A percentile compares a stretch with the other conserved stretches of the same genome.
These are phyloP conservation scores for Pseudocercospora vitis DNA, from an alignment of 2,329 filamentous ascomycete genomes.

Conservation along the genomic window DNA sequence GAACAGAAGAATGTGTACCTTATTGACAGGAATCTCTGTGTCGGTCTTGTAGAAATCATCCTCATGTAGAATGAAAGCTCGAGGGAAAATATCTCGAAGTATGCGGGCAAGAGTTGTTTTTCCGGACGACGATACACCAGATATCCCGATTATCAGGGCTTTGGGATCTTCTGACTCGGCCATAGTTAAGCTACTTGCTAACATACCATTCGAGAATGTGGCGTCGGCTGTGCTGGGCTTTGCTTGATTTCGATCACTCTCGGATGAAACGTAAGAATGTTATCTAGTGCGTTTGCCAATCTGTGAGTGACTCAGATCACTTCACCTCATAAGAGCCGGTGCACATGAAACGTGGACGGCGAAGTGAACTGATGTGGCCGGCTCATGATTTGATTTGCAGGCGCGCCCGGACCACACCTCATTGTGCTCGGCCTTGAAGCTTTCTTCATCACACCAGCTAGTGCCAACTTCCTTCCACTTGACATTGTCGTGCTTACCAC, in stretches of 20 bases:
- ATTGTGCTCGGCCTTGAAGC: background rate
- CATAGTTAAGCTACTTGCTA: too few species aligned
- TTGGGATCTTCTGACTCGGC: constrained; percentile 22
- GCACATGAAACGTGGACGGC: background rate
- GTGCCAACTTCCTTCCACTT: constrained; percentile 8
- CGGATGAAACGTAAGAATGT: too few species aligned
- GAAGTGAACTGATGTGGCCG: background rate
- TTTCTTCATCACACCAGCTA: background rate
- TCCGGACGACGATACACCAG: constrained; percentile 86
- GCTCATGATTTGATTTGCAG: background rate
- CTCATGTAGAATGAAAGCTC: constrained; percentile 81
- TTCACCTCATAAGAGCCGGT: too few species aligned
- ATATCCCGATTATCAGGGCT: constrained; percentile 72
- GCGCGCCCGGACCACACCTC: background rate
- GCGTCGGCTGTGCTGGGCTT: background rate
- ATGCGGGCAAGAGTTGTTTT: constrained; percentile 92
- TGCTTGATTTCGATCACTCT: too few species aligned
- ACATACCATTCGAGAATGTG: background rate
- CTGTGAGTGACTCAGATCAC: too few species aligned
- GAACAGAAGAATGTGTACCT: background rate
- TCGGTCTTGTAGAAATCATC: constrained; percentile 95
- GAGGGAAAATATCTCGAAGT: constrained; percentile 72
- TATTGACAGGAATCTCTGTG: constrained; percentile 58
- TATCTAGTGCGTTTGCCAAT: too few species aligned
- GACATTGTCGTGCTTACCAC: too few species aligned